Evolutionary conservation across 164 flowering plant species (phyloP), one percentile per base, ranked within the genome.

Genomic region (Umbellularia californica): DNA sequence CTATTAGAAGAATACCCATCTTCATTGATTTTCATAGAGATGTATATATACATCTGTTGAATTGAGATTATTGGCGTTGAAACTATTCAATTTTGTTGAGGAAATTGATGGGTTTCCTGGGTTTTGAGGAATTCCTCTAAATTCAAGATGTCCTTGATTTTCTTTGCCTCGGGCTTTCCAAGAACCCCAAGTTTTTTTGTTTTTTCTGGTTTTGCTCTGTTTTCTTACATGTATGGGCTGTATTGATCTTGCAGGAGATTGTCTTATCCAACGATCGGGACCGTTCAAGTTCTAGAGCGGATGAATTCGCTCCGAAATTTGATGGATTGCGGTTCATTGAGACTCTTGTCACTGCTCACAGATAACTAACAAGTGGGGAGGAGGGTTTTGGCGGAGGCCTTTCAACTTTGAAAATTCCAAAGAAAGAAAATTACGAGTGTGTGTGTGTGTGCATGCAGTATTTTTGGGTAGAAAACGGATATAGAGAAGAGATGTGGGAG

Each of bases 261-360:
- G 50, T 28, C 20, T 10, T 50, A 2, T 64, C 68, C 33, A 71
- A 73, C 0, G 77, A 67, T 65, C 69, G 72, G 30, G 74, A 77
- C 10, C 67, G 62, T 51, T 68, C 79, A 11, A 58, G 72, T 50
- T 72, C 77, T 15, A 64, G 50, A 13, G 50, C 72, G 5, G 83
- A 81, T 1, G 79, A 79, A 25, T 82, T 80, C 50, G 76, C 79
- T 4, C 88, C 88, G 19, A 83, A 74, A 58, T 83, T 85, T 22
- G 86, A 85, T 15, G 88, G 88, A 1, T 76, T 85, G 76, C 80
- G 88, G 69, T 85, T 85, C 73, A 85, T 85, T 13, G 88, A 85
- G 71, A 85, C 88, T 1, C 76, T 85, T 20, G 79, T 85, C 23
- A 85, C 88, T 15, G 88, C 88, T 58, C 88, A 85, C 62, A 77